phyloP scores from a whole-genome alignment of 1,139 yeast genomes.

The Pichia sp. region DNA sequence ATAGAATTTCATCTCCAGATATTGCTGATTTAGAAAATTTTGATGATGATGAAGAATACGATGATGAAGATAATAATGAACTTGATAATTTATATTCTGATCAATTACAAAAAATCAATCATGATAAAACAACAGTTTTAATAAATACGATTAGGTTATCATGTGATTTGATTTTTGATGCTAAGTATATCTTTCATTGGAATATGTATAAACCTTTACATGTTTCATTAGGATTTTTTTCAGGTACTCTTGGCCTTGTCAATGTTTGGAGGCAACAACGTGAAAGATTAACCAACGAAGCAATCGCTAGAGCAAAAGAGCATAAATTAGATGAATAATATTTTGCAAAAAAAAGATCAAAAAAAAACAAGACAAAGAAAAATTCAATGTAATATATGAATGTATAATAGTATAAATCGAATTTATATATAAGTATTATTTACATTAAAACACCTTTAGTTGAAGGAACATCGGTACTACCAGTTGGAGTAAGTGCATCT shows the following conservation, averaged over 20 bases:
- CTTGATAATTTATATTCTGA: conserved; percentile 14
- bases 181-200: conserved; percentile 35
- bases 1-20: not conserved
- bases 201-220: conserved; percentile 29
- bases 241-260: conserved; percentile 37
- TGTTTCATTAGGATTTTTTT: conserved; percentile 28
- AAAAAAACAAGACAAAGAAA: not conserved
- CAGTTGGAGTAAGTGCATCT: conserved; percentile 79
- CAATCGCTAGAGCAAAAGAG: conserved; percentile 3
- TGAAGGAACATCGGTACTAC: conserved; percentile 86
- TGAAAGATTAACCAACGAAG: conserved; percentile 12
- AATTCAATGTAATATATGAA: too few relatives aligned
- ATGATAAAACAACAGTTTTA: conserved; percentile 26
- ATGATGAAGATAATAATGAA: conserved; percentile 16
- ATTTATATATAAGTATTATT: not conserved
- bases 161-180: conserved; percentile 40
- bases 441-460: conserved; percentile 87
- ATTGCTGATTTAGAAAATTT: not conserved
- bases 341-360: too few relatives aligned
- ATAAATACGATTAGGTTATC: conserved; percentile 34
- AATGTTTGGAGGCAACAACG: conserved; percentile 36
- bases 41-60: conserved; percentile 3
- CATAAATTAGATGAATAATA: not conserved
- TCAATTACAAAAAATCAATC: conserved; percentile 22
- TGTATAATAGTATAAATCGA: not conserved